Evolutionary conservation across 306 rosid genomes (phyloP).

Genomic region (Cucurbita argyrosperma): DNA sequence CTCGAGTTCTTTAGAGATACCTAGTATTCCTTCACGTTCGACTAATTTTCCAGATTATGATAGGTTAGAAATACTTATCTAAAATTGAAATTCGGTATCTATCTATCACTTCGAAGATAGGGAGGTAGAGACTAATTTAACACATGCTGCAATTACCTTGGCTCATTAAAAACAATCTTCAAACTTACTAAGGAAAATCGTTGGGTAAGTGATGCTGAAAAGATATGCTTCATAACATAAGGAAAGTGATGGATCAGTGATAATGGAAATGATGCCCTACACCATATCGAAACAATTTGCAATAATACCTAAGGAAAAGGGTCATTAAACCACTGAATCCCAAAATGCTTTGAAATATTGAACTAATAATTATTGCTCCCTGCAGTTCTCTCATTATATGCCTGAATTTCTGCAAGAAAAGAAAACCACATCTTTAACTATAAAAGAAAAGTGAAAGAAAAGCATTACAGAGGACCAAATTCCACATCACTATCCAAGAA

Average conservation of each 20-base stretch:
- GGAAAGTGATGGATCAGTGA: background rate
- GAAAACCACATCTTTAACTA: background rate
- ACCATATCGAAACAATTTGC: background rate
- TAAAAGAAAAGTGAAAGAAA: background rate
- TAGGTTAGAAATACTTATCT: background rate
- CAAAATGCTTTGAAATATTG: constrained; percentile 69
- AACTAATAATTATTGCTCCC: constrained; percentile 88
- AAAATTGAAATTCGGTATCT: background rate
- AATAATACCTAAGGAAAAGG: constrained; percentile 55
- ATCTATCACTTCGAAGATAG: background rate
- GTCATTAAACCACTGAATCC: constrained; percentile 89
- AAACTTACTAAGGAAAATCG: background rate
- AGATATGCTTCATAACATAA: background rate
- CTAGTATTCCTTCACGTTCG: background rate
- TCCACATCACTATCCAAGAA: background rate
- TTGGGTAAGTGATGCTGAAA: background rate
- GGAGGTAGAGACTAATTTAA: background rate
- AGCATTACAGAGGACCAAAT: background rate
- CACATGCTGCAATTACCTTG: background rate
- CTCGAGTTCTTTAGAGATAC: background rate
- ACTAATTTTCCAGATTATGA: background rate
- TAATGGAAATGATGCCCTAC: background rate
- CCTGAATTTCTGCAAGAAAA: constrained; percentile 64
- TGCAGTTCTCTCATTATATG: constrained; percentile 96
- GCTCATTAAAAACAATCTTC: background rate